Conservation (phyloP, 495 filamentous ascomycete species). For the Durotheca rogersii region DNA sequence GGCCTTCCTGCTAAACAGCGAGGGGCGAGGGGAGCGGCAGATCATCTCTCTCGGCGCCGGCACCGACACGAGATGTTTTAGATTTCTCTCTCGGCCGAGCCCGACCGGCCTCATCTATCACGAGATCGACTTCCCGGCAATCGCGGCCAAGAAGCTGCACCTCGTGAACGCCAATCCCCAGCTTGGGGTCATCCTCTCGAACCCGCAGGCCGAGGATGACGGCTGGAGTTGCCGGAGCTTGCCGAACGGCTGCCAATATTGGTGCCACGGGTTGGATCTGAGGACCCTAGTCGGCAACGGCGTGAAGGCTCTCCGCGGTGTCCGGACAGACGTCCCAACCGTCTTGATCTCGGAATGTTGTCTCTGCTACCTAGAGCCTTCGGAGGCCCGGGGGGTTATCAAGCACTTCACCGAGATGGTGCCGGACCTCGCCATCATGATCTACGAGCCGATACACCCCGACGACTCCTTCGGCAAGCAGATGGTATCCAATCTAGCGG, state of each 20-base stretch:
- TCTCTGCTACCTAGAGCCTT: slow-evolving; percentile 75
- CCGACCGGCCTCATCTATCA: slow-evolving; percentile 67
- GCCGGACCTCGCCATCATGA: slow-evolving; percentile 60
- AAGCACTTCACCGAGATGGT: slow-evolving; percentile 61
- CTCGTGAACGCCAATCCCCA: slow-evolving; percentile 34
- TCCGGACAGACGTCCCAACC: slow-evolving; percentile 62
- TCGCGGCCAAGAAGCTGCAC: slow-evolving; percentile 61
- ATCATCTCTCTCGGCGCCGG: slow-evolving; percentile 94
- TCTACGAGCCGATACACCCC: slow-evolving; percentile 89
- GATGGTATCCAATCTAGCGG: slow-evolving; percentile 88
- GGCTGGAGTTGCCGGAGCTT: slow-evolving; percentile 35
- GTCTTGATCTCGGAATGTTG: slow-evolving; percentile 92
- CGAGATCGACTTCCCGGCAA: slow-evolving; percentile 85
- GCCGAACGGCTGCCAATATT: slow-evolving; percentile 50
- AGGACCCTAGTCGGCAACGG: slow-evolving; percentile 54
- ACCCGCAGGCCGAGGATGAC: slow-evolving; percentile 17
- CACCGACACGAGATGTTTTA: slow-evolving; percentile 85
- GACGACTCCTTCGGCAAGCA: slow-evolving; percentile 81
- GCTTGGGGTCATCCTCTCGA: slow-evolving; percentile 35
- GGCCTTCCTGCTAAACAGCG: slow-evolving; percentile 59
- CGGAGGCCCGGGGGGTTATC: slow-evolving; percentile 63
- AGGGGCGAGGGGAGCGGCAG: slow-evolving; percentile 60
- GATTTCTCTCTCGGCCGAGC: slow-evolving; percentile 51
- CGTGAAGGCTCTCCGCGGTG: slow-evolving; percentile 27
- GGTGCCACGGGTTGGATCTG: slow-evolving; percentile 81